A percentile compares a stretch with the other conserved stretches of the same genome.
These are phyloP conservation scores for Pyrus hybrid DNA, from an alignment of 331 rosid species.

Conservation along the genomic window DNA sequence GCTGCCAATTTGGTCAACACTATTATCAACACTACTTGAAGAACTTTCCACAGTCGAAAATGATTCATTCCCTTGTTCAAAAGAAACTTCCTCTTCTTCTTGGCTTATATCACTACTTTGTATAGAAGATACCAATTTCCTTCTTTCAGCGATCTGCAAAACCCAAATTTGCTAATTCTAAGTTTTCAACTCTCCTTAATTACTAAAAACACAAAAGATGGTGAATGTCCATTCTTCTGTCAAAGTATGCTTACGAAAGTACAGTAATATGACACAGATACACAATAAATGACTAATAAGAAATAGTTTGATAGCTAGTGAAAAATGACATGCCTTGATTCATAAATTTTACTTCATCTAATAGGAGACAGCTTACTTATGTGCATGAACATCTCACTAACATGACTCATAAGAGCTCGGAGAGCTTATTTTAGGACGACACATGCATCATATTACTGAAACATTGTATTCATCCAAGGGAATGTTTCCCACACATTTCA, in stretches of 20 bases:
- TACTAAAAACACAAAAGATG: background rate
- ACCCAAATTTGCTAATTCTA: no score
- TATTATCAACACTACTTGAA: slow-evolving; percentile 11
- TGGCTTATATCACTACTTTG: no score
- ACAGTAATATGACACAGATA: background rate
- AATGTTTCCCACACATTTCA: no score
- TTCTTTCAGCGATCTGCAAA: no score
- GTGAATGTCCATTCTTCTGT: background rate
- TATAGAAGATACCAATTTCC: no score
- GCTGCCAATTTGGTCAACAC: slow-evolving; percentile 25
- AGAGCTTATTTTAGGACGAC: background rate
- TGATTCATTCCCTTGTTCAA: slow-evolving; percentile 8
- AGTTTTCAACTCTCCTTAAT: no score
- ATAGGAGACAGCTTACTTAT: background rate
- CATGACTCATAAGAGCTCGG: background rate
- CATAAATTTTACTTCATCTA: background rate
- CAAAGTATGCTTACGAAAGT: background rate
- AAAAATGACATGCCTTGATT: background rate
- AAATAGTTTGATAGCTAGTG: background rate
- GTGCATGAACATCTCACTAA: background rate
- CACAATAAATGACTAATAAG: background rate
- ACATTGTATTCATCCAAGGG: background rate
- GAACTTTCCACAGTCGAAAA: slow-evolving; percentile 14
- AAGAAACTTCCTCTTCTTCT: no score
- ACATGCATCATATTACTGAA: background rate